phyloP scores from a whole-genome alignment of 2,329 filamentous ascomycete genomes.

The Cryphonectria radicalis region DNA sequence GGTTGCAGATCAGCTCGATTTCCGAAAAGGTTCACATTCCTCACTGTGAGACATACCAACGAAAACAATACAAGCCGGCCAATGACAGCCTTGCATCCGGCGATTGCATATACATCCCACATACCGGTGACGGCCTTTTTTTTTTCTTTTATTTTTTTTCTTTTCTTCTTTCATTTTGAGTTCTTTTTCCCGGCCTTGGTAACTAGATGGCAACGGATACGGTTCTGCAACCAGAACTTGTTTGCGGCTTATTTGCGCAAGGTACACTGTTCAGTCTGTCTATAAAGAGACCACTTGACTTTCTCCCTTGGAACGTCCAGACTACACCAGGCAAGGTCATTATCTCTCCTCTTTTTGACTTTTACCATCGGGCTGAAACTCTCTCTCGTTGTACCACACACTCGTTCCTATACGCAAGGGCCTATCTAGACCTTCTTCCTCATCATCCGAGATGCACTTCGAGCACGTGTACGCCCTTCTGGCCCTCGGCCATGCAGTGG shows the following conservation, averaged over 20 bases:
- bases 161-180: too few species aligned
- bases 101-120: not conserved
- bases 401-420: not conserved
- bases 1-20: not conserved
- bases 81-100: conserved; percentile 1
- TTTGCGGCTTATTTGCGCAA: not conserved
- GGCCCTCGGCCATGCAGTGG: conserved; percentile 6
- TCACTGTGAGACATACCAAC: not conserved
- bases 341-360: not conserved
- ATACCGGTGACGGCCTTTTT: conserved; percentile 2
- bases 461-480: conserved; percentile 1
- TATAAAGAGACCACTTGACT: not conserved
- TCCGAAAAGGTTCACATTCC: not conserved
- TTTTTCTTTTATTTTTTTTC: not conserved
- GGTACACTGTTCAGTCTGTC: not conserved
- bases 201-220: not conserved
- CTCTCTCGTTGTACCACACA: not conserved
- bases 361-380: not conserved
- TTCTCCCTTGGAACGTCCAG: not conserved
- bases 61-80: not conserved
- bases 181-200: not conserved
- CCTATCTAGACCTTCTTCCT: not conserved
- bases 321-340: not conserved
- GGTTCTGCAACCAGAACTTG: not conserved
- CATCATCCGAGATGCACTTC: not conserved